Evolutionary conservation across 768 basidiomycete genomes (phyloP).

Genomic region (Lanmaoa pseudosensibilis): DNA sequence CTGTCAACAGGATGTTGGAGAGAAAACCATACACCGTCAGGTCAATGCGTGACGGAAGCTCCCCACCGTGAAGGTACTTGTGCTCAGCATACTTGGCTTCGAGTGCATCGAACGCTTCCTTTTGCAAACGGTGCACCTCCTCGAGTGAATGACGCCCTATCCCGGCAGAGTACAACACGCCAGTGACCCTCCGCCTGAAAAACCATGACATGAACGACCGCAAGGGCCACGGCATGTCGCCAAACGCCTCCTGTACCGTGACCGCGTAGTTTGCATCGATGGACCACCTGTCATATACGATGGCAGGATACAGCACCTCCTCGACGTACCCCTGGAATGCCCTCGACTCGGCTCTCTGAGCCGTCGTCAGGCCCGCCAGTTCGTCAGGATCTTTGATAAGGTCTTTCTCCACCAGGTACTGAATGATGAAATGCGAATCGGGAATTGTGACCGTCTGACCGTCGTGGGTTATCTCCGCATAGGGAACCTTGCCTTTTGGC

Average conservation of each 20-base stretch:
- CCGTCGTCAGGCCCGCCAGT: slow-evolving; percentile 24
- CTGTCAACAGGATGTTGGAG: slow-evolving; percentile 26
- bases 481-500: slow-evolving; percentile 37
- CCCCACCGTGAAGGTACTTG: slow-evolving; percentile 28
- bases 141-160: slow-evolving; percentile 35
- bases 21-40: slow-evolving; percentile 32
- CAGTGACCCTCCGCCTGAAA: slow-evolving; percentile 19
- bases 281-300: slow-evolving; percentile 34
- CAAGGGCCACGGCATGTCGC: slow-evolving; percentile 17
- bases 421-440: slow-evolving; percentile 37
- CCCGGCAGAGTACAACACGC: slow-evolving; percentile 23
- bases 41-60: slow-evolving; percentile 31
- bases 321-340: slow-evolving; percentile 36
- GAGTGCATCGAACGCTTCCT: slow-evolving; percentile 32
- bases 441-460: slow-evolving; percentile 20
- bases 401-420: slow-evolving; percentile 27
- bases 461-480: slow-evolving; percentile 29
- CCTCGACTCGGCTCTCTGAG: slow-evolving; percentile 34
- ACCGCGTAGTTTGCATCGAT: slow-evolving; percentile 27
- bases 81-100: slow-evolving; percentile 26
- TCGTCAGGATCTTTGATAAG: slow-evolving; percentile 31
- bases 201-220: slow-evolving; percentile 25
- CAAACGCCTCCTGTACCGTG: slow-evolving; percentile 15
- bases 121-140: slow-evolving; percentile 31
- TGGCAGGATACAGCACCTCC: slow-evolving; percentile 29